Percentiles rank a stretch among this genome's conserved stretches.
Evolutionary conservation across 345 rosid species (phyloP).

Genomic region (Populus euphratica): DNA sequence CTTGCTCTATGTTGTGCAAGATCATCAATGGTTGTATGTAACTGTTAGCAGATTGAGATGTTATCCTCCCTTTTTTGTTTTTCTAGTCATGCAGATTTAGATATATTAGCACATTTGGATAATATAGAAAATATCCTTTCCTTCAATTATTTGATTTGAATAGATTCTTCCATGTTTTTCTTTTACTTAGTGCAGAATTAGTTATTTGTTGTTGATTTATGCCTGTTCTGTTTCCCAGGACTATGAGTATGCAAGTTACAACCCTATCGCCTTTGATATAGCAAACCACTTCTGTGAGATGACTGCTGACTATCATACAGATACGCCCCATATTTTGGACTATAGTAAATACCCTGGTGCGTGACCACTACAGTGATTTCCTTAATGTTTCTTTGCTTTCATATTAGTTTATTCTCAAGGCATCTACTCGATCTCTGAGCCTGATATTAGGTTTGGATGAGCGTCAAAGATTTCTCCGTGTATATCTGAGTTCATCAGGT

Average conservation of each 20-base stretch:
- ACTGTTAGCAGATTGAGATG: neutral
- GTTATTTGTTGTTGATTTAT: neutral
- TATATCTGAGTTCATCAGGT: conserved; percentile 69
- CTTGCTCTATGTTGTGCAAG: neutral
- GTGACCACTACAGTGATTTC: neutral
- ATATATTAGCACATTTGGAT: neutral
- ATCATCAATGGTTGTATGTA: neutral
- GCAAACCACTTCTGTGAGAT: conserved; percentile 41
- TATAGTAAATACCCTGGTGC: conserved; percentile 29
- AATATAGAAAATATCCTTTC: neutral
- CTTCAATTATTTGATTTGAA: neutral
- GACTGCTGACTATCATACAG: conserved; percentile 32
- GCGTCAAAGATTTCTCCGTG: conserved; percentile 51
- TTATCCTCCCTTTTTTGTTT: too few species aligned
- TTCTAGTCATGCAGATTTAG: too few species aligned
- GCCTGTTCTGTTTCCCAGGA: conserved; percentile 18
- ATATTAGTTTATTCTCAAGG: neutral
- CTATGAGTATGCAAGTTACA: conserved; percentile 36
- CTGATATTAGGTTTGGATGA: conserved; percentile 58
- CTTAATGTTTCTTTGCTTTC: neutral
- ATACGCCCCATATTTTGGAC: conserved; percentile 33
- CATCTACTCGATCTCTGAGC: conserved; percentile 4
- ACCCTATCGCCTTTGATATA: conserved; percentile 31
- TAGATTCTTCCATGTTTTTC: neutral
- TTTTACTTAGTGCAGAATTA: neutral